Conservation (phyloP, 768 basidiomycete species). For the Trametes gibbosa region DNA sequence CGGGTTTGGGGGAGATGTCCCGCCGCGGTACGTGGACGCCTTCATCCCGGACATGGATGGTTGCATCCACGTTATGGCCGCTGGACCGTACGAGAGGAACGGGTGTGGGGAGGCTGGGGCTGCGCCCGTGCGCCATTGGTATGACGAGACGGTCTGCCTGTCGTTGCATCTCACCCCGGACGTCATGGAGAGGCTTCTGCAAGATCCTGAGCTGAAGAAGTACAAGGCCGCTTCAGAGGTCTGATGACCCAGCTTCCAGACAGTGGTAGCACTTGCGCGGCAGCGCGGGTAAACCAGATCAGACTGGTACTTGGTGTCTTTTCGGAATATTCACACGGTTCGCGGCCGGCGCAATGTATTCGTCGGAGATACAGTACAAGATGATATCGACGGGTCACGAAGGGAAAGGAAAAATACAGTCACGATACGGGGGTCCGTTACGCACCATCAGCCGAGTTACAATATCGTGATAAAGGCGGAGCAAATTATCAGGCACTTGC, state of each 20-base stretch:
- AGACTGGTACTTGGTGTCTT: not conserved
- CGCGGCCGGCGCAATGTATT: conserved; percentile 3
- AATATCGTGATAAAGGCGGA: conserved; percentile 16
- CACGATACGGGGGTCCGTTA: not conserved
- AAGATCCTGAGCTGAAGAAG: not conserved
- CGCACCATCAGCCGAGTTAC: not conserved
- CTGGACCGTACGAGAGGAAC: not conserved
- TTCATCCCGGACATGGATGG: conserved; percentile 27
- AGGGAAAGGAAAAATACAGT: not conserved
- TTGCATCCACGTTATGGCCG: conserved; percentile 33
- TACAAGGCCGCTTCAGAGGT: not conserved
- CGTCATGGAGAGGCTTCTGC: conserved; percentile 1
- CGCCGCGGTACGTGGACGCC: not conserved
- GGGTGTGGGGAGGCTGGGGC: not conserved
- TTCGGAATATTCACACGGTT: not conserved
- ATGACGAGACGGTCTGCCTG: conserved; percentile 7
- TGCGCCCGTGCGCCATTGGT: not conserved
- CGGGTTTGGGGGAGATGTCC: not conserved
- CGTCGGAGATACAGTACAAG: not conserved
- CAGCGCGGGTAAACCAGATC: not conserved
- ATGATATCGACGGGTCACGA: not conserved
- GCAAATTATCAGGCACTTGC: not conserved
- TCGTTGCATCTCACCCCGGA: conserved; percentile 3
- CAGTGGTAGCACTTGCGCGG: too few species aligned
- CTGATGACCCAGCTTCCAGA: not conserved